A percentile compares a stretch with the other conserved stretches of the same genome.
Conservation (phyloP, 2,329 filamentous ascomycete species). For the Trichophyton equinum region DNA sequence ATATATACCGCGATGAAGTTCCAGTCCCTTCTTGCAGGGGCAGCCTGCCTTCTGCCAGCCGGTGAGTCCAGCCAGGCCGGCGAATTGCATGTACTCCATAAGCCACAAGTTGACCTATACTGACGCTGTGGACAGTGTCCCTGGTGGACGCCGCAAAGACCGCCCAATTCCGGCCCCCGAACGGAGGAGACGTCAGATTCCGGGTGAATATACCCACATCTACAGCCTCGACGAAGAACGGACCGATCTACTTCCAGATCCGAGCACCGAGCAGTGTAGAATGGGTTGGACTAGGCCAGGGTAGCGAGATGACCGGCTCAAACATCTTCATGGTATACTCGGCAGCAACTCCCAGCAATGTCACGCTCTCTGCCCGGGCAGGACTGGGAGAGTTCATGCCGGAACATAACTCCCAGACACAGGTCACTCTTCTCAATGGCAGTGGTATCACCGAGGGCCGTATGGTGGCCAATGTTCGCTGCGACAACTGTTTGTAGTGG, state of each 20-base stretch:
- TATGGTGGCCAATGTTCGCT: conserved; percentile 46
- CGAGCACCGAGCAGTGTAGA: conserved; percentile 40
- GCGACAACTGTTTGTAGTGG: conserved; percentile 44
- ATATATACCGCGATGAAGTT: neutral
- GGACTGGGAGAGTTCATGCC: conserved; percentile 36
- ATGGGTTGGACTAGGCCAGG: conserved; percentile 47
- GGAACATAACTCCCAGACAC: conserved; percentile 28
- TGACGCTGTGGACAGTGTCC: neutral
- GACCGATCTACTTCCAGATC: conserved; percentile 48
- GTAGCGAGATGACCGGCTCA: conserved; percentile 40
- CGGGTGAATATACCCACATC: conserved; percentile 42
- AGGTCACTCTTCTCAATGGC: conserved; percentile 41
- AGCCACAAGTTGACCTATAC: neutral
- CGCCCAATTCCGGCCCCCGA: conserved; percentile 15
- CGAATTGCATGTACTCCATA: too few species aligned
- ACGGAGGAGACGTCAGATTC: conserved; percentile 24
- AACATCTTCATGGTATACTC: conserved; percentile 50
- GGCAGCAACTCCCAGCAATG: conserved; percentile 36
- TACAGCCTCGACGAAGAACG: conserved; percentile 39
- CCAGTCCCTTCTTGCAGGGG: neutral
- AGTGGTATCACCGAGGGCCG: conserved; percentile 40
- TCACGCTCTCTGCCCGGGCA: conserved; percentile 44
- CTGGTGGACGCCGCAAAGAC: conserved; percentile 12
- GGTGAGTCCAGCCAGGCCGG: neutral
- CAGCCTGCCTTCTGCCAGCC: neutral